Evolutionary conservation across 108 stramenopile species (phyloP).

Genomic region (Pseudonitzschia multiseries): DNA sequence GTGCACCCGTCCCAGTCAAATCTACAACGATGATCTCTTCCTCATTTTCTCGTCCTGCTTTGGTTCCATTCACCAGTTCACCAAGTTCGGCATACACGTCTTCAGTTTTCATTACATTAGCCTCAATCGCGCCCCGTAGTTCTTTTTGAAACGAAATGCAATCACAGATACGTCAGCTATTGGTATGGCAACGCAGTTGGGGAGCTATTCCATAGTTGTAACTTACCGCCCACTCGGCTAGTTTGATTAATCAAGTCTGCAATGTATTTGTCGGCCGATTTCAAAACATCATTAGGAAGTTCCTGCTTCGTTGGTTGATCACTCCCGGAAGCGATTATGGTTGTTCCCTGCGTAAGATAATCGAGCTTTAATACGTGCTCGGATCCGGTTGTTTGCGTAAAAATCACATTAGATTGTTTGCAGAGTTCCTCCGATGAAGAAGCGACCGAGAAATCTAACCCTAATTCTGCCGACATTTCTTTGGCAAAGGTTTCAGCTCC

Average conservation of each 20-base stretch:
- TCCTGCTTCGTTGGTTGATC: slow-evolving; percentile 96
- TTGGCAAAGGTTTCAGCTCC: slow-evolving; percentile 73
- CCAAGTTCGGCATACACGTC: slow-evolving; percentile 95
- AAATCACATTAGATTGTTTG: slow-evolving; percentile 73
- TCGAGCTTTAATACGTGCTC: slow-evolving; percentile 77
- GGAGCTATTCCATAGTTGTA: background rate
- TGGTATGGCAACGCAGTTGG: background rate
- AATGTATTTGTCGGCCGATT: slow-evolving; percentile 74
- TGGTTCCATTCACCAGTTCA: slow-evolving; percentile 88
- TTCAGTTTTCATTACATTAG: slow-evolving; percentile 85
- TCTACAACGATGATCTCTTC: slow-evolving; percentile 92
- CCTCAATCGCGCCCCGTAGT: slow-evolving; percentile 77
- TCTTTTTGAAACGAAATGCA: slow-evolving; percentile 46
- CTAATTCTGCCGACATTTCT: slow-evolving; percentile 79
- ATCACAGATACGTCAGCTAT: background rate
- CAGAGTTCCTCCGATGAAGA: slow-evolving; percentile 76
- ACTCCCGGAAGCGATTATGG: slow-evolving; percentile 90
- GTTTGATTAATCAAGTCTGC: slow-evolving; percentile 91
- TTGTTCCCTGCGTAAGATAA: slow-evolving; percentile 83
- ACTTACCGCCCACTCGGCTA: slow-evolving; percentile 9
- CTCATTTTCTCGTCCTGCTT: slow-evolving; percentile 85
- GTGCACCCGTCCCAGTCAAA: slow-evolving; percentile 94
- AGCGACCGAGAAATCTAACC: slow-evolving; percentile 76
- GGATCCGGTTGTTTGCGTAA: slow-evolving; percentile 87
- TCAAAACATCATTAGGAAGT: slow-evolving; percentile 80